phyloP scores from a whole-genome alignment of 2,329 filamentous ascomycete genomes.

The Xylaria sp. region DNA sequence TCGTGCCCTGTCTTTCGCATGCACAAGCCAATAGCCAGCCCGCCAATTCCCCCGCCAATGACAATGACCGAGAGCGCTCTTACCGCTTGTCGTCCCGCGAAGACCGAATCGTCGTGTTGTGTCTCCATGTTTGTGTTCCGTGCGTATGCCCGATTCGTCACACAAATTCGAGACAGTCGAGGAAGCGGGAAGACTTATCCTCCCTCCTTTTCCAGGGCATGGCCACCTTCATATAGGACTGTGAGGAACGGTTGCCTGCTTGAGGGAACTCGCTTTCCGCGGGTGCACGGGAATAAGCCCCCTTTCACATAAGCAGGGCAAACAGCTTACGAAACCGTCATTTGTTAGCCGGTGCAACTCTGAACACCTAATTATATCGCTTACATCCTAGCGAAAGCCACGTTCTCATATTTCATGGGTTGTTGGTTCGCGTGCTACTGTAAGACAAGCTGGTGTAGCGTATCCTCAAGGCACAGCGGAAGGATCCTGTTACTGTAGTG shows the following conservation, averaged over 20 bases:
- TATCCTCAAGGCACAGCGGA: neutral
- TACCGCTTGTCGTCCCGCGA: slow-evolving; percentile 32
- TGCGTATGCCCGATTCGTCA: neutral
- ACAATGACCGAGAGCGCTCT: slow-evolving; percentile 44
- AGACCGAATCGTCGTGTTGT: slow-evolving; percentile 15
- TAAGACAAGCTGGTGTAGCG: neutral
- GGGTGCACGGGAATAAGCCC: slow-evolving; percentile 8
- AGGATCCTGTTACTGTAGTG: neutral
- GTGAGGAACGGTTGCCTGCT: neutral
- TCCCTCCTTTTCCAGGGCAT: neutral
- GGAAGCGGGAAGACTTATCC: neutral
- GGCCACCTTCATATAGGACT: neutral
- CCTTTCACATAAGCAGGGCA: slow-evolving; percentile 18
- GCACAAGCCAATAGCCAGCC: slow-evolving; percentile 54
- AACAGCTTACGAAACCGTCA: slow-evolving; percentile 9
- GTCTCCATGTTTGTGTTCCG: slow-evolving; percentile 20
- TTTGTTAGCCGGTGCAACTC: neutral
- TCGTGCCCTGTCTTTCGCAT: slow-evolving; percentile 45
- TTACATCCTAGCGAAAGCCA: neutral
- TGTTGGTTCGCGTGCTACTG: neutral
- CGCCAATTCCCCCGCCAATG: slow-evolving; percentile 57
- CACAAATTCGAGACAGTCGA: neutral
- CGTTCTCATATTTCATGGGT: slow-evolving; percentile 3
- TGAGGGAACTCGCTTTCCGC: neutral
- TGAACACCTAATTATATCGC: neutral